Conservation (phyloP, 352 stramenopile genomes). For the Globisporangium takayamanum region DNA sequence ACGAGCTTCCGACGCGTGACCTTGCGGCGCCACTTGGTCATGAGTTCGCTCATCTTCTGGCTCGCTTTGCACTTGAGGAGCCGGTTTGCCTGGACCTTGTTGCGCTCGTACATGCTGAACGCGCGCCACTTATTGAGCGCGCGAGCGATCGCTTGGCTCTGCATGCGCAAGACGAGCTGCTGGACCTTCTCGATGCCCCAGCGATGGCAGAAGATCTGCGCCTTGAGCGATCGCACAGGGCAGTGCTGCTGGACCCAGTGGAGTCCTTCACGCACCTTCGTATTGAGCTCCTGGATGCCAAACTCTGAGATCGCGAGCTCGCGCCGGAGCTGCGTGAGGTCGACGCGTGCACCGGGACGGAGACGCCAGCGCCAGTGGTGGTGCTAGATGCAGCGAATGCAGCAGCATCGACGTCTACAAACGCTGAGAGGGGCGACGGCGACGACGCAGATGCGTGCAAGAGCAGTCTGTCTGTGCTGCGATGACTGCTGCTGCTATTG, state of each 20-base stretch:
- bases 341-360: conserved; percentile 37
- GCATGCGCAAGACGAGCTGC: conserved; percentile 57
- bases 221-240: conserved; percentile 69
- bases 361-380: conserved; percentile 18
- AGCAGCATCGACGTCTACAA: neutral
- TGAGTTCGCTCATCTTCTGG: conserved; percentile 61
- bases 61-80: conserved; percentile 83
- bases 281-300: conserved; percentile 67
- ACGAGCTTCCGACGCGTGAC: conserved; percentile 35
- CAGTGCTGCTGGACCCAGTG: conserved; percentile 85
- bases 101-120: conserved; percentile 63
- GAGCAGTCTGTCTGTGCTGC: conserved; percentile 5
- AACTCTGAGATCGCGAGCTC: conserved; percentile 78
- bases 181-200: conserved; percentile 85
- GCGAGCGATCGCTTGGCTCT: conserved; percentile 57
- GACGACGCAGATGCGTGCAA: neutral
- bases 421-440: neutral
- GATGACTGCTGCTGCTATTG: neutral
- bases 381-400: conserved; percentile 9
- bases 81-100: conserved; percentile 69
- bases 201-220: conserved; percentile 79
- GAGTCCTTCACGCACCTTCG: conserved; percentile 68
- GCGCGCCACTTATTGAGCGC: conserved; percentile 66
- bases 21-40: conserved; percentile 55
- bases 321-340: conserved; percentile 51